phyloP scores from a whole-genome alignment of 2,329 filamentous ascomycete genomes.

The Alternaria triticimaculans region DNA sequence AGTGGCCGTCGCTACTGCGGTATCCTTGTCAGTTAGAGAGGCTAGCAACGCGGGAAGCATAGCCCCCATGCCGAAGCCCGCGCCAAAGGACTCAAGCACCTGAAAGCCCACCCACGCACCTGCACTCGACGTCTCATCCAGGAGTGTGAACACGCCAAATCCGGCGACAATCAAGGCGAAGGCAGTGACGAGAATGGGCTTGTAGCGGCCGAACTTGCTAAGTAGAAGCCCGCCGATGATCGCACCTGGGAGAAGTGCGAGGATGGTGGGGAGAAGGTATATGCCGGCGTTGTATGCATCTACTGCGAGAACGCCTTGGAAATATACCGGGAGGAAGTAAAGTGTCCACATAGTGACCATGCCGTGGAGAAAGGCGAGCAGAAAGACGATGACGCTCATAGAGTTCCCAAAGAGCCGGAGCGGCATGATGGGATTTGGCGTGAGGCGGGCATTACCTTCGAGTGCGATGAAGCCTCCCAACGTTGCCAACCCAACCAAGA shows the following conservation, averaged over 20 bases:
- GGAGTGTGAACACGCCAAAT: conserved; percentile 13
- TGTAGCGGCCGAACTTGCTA: not conserved
- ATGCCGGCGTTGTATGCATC: conserved; percentile 13
- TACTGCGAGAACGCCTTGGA: conserved; percentile 14
- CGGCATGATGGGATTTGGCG: not conserved
- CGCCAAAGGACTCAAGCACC: conserved; percentile 10
- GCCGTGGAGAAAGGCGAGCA: not conserved
- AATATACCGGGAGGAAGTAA: conserved; percentile 26
- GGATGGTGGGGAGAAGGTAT: conserved; percentile 13
- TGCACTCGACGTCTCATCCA: conserved; percentile 8
- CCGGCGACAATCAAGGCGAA: not conserved
- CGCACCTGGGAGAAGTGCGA: conserved; percentile 4
- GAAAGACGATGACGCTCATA: not conserved
- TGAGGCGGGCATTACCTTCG: not conserved
- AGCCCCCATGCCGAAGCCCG: conserved; percentile 6
- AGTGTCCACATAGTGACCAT: not conserved
- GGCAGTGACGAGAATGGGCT: not conserved
- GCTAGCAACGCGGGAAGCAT: conserved; percentile 14
- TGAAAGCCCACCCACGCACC: conserved; percentile 23
- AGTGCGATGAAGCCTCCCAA: not conserved
- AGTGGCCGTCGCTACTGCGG: conserved; percentile 12
- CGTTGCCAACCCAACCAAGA: not conserved
- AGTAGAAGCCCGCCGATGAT: not conserved
- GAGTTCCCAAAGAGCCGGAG: not conserved
- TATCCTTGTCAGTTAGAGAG: conserved; percentile 14